phyloP scores from a whole-genome alignment of 176 grass and related monocot species.

The Zea luxurians region DNA sequence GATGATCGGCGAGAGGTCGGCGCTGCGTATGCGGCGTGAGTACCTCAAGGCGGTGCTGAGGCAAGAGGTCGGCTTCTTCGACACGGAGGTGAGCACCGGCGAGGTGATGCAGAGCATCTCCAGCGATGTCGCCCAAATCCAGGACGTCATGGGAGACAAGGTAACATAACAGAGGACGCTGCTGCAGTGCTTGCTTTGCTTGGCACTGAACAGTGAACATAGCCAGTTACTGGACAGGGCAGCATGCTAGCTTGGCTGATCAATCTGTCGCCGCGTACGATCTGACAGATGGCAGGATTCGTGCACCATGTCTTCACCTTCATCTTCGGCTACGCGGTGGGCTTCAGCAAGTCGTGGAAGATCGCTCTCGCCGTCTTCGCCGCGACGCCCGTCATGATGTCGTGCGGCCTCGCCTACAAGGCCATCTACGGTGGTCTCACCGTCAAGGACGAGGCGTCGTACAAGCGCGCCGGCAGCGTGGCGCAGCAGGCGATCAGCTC shows the following conservation, averaged over 20 bases:
- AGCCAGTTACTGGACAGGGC: not conserved
- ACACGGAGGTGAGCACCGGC: constrained; percentile 63
- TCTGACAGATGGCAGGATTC: constrained; percentile 45
- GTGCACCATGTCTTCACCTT: constrained; percentile 72
- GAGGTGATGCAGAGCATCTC: constrained; percentile 80
- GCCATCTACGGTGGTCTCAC: constrained; percentile 63
- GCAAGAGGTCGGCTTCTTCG: constrained; percentile 79
- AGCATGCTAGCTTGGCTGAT: not conserved
- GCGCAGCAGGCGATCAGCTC: constrained; percentile 73
- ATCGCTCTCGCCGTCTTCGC: constrained; percentile 58
- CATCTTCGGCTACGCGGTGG: constrained; percentile 62
- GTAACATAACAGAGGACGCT: constrained; percentile 18
- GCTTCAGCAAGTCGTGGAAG: constrained; percentile 60
- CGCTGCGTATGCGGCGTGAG: constrained; percentile 49
- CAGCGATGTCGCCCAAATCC: constrained; percentile 64
- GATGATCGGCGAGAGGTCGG: constrained; percentile 58
- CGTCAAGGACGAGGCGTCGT: constrained; percentile 68
- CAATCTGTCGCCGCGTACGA: not conserved
- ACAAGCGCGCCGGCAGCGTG: constrained; percentile 53
- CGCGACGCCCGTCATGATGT: constrained; percentile 60
- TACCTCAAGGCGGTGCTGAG: constrained; percentile 60
- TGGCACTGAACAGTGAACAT: not conserved
- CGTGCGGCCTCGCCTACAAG: constrained; percentile 63
- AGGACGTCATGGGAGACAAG: constrained; percentile 74
- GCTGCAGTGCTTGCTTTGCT: too few relatives aligned